phyloP scores from a whole-genome alignment of 202 grass and related monocot species.

The Miscanthus sacchariflorus region DNA sequence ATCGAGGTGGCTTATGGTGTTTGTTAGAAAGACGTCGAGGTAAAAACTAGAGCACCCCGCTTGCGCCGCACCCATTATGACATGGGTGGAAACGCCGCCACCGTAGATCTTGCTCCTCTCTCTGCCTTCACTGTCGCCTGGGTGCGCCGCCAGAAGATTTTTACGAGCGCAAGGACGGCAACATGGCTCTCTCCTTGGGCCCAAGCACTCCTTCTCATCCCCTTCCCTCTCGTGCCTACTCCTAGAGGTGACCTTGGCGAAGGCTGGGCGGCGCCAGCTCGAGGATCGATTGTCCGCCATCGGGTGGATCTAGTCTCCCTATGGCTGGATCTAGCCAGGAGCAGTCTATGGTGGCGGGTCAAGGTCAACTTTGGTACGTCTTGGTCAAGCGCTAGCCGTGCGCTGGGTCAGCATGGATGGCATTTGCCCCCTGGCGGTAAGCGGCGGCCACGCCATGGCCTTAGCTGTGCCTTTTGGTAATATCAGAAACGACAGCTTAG shows the following conservation, averaged over 20 bases:
- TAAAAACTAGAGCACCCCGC: too few relatives aligned
- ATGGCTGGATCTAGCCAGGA: not conserved
- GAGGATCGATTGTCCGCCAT: not conserved
- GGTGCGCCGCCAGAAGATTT: not conserved
- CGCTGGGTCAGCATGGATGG: not conserved
- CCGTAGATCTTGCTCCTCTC: too few relatives aligned
- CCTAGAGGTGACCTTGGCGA: not conserved
- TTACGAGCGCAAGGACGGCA: not conserved
- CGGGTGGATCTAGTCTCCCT: not conserved
- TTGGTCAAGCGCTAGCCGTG: not conserved
- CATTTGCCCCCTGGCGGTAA: not conserved
- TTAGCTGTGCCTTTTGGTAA: not conserved
- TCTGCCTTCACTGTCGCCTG: not conserved
- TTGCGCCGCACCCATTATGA: too few relatives aligned
- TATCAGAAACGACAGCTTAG: not conserved
- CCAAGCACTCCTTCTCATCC: not conserved
- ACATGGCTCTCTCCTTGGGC: not conserved
- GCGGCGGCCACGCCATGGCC: not conserved
- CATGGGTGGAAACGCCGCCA: too few relatives aligned
- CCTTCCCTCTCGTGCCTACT: not conserved
- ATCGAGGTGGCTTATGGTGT: too few relatives aligned
- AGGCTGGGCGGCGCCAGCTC: not conserved
- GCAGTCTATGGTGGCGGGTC: not conserved
- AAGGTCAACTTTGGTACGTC: not conserved
- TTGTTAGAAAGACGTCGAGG: too few relatives aligned